A percentile compares a stretch with the other conserved stretches of the same genome.
These are phyloP conservation scores for Bertia moriformis DNA, from an alignment of 2,329 filamentous ascomycete species.

Conservation along the genomic window DNA sequence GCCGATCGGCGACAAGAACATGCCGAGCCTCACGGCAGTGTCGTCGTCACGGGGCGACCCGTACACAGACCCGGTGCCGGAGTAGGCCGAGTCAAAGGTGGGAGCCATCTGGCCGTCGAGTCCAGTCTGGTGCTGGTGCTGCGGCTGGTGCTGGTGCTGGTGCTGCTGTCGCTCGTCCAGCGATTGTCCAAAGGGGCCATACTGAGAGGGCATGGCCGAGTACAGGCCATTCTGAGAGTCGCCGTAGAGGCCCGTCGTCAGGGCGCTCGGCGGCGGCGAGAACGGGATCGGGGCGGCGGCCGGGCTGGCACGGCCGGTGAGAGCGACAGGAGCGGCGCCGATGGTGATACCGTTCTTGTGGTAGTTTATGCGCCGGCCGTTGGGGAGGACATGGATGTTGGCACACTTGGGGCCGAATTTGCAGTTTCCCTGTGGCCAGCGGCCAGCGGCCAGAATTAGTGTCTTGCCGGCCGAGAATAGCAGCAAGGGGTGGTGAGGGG, in stretches of 20 bases:
- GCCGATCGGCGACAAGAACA: conserved; percentile 59
- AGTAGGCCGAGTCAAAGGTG: conserved; percentile 31
- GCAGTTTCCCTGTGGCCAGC: conserved; percentile 79
- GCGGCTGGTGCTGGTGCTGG: conserved; percentile 25
- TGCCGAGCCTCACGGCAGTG: conserved; percentile 38
- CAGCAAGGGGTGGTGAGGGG: conserved; percentile 4
- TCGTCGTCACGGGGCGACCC: conserved; percentile 72
- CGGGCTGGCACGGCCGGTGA: conserved; percentile 54
- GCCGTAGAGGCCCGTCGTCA: conserved; percentile 20
- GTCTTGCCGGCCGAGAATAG: conserved; percentile 3
- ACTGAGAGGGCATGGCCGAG: conserved; percentile 20
- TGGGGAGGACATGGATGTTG: conserved; percentile 85
- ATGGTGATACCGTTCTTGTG: conserved; percentile 55
- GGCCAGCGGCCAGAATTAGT: conserved; percentile 3
- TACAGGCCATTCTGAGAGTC: conserved; percentile 7
- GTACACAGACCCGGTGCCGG: conserved; percentile 46
- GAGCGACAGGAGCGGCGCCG: conserved; percentile 41
- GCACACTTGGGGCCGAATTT: conserved; percentile 98
- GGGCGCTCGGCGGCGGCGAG: conserved; percentile 30
- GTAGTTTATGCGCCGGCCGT: conserved; percentile 81
- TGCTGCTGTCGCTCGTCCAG: conserved; percentile 13
- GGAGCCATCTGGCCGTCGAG: conserved; percentile 43
- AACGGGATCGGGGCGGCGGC: conserved; percentile 25
- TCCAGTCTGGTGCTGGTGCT: conserved; percentile 38
- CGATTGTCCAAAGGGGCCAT: conserved; percentile 24